These are phyloP conservation scores for Pichia scutulata DNA, from an alignment of 805 yeast species.

Conservation along the genomic window DNA sequence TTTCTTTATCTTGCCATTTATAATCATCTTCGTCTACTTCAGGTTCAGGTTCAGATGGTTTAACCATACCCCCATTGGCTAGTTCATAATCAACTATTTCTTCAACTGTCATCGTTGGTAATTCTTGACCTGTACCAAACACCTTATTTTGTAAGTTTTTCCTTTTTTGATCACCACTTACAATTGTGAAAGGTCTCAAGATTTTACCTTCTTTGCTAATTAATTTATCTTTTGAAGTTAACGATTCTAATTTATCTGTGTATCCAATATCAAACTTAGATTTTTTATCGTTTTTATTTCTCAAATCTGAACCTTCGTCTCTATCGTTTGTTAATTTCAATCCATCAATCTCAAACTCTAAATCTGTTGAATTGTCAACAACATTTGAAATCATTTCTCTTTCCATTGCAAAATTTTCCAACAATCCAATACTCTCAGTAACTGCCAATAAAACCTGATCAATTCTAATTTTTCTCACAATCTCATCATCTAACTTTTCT, in stretches of 20 bases:
- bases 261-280: conserved; percentile 36
- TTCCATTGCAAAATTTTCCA: conserved; percentile 62
- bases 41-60: conserved; percentile 34
- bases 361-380: conserved; percentile 9
- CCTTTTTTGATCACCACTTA: conserved; percentile 39
- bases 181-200: conserved; percentile 74
- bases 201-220: conserved; percentile 71
- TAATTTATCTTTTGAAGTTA: conserved; percentile 44
- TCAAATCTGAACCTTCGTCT: conserved; percentile 6
- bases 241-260: conserved; percentile 41
- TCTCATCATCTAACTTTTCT: conserved; percentile 53
- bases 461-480: conserved; percentile 44
- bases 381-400: conserved; percentile 48
- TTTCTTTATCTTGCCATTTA: conserved; percentile 53
- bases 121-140: conserved; percentile 82
- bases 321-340: conserved; percentile 6
- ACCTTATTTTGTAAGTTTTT: conserved; percentile 54
- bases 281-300: conserved; percentile 13
- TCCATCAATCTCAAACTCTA: conserved; percentile 12
- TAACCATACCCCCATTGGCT: conserved; percentile 72
- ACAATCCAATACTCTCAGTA: conserved; percentile 43
- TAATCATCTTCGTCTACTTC: conserved; percentile 52
- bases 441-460: conserved; percentile 48
- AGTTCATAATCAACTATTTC: conserved; percentile 83
- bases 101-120: conserved; percentile 93